Percentiles rank a stretch among this genome's conserved stretches.
Conservation (phyloP, 2,329 filamentous ascomycete genomes). For the Dactylellina leptospora region DNA sequence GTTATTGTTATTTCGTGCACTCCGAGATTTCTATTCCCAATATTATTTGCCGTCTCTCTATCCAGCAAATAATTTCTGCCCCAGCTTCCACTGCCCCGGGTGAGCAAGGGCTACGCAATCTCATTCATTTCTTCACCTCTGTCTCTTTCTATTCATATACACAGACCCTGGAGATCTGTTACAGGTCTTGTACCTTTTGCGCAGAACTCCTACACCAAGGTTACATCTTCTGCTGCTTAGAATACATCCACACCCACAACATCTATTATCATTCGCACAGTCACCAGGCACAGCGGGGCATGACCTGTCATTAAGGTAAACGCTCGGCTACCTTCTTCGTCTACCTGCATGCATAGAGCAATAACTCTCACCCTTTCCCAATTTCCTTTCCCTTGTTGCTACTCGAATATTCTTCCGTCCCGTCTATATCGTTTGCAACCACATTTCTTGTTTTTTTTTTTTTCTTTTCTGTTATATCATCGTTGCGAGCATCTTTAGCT, state of each 20-base stretch:
- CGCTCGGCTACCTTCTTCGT: slow-evolving; percentile 52
- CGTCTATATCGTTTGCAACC: slow-evolving; percentile 2
- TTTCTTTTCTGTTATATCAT: slow-evolving; percentile 3
- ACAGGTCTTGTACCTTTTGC: slow-evolving; percentile 42
- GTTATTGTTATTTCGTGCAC: slow-evolving; percentile 16
- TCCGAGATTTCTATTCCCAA: slow-evolving; percentile 18
- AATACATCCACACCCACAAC: slow-evolving; percentile 19
- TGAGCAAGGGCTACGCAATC: slow-evolving; percentile 49
- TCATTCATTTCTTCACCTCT: slow-evolving; percentile 40
- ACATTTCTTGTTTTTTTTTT: not conserved
- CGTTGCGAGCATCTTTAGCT: not conserved
- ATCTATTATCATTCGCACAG: slow-evolving; percentile 13
- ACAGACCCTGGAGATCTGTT: slow-evolving; percentile 6
- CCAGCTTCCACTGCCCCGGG: slow-evolving; percentile 26
- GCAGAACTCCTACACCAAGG: slow-evolving; percentile 50
- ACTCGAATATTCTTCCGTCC: not conserved
- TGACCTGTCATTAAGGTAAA: slow-evolving; percentile 53
- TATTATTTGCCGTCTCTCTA: slow-evolving; percentile 27
- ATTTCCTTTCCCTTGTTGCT: slow-evolving; percentile 37
- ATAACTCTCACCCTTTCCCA: slow-evolving; percentile 42
- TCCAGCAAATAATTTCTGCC: slow-evolving; percentile 8
- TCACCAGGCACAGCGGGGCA: slow-evolving; percentile 47
- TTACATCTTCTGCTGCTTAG: slow-evolving; percentile 43
- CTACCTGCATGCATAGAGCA: slow-evolving; percentile 50
- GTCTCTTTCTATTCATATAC: slow-evolving; percentile 39